These are phyloP conservation scores for Mariannaea sp. DNA, from an alignment of 2,329 filamentous ascomycete species.

Conservation along the genomic window DNA sequence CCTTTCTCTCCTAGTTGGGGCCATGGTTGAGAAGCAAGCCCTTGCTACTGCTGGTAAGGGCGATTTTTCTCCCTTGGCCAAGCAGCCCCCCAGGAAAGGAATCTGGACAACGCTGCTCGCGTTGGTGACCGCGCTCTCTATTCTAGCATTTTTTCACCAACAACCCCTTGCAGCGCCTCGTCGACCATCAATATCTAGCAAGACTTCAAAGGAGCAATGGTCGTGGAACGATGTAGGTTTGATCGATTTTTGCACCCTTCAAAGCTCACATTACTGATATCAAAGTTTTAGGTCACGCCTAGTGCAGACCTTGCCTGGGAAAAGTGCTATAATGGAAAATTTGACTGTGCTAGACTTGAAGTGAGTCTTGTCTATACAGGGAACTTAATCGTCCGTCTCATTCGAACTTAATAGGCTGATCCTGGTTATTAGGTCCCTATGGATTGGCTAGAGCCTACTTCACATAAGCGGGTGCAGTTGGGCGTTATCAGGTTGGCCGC, in stretches of 20 bases:
- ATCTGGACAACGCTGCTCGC: constrained; percentile 20
- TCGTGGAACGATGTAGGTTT: constrained; percentile 39
- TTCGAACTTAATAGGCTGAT: too few relatives aligned
- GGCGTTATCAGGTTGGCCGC: constrained; percentile 42
- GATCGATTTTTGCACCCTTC: not conserved
- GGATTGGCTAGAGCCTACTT: constrained; percentile 41
- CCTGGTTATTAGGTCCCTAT: constrained; percentile 43
- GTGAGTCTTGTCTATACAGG: constrained; percentile 30
- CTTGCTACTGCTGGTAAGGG: constrained; percentile 10
- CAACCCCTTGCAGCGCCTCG: constrained; percentile 18
- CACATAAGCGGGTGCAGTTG: constrained; percentile 38
- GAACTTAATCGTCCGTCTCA: too few relatives aligned
- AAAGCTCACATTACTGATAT: not conserved
- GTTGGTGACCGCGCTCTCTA: constrained; percentile 25
- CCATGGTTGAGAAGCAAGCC: constrained; percentile 29
- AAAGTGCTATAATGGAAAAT: constrained; percentile 38
- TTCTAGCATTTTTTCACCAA: constrained; percentile 30
- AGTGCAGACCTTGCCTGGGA: constrained; percentile 39
- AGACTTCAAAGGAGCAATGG: constrained; percentile 27
- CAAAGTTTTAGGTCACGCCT: constrained; percentile 43
- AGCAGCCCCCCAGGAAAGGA: constrained; percentile 10
- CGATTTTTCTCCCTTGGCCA: constrained; percentile 19
- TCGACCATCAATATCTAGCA: not conserved
- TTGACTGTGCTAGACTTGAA: constrained; percentile 43
- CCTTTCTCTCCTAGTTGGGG: too few relatives aligned